A percentile compares a stretch with the other conserved stretches of the same genome.
These are phyloP conservation scores for Sphaerostilbella broomeana DNA, from an alignment of 2,329 filamentous ascomycete species.

Conservation along the genomic window DNA sequence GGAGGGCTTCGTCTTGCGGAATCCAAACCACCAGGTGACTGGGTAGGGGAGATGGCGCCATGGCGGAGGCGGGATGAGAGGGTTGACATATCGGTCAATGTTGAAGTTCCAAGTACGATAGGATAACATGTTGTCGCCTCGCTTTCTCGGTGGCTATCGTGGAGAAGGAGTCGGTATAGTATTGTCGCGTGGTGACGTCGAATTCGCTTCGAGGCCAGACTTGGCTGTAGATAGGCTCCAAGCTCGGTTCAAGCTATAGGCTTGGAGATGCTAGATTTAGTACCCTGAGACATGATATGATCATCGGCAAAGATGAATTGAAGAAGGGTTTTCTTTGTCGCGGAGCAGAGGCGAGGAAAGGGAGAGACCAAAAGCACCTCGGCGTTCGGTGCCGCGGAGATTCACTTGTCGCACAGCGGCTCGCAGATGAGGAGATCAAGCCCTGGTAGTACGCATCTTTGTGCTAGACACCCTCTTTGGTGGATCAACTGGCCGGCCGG, in stretches of 20 bases:
- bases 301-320: too few relatives aligned
- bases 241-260: too few relatives aligned
- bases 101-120: constrained; percentile 52
- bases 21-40: constrained; percentile 62
- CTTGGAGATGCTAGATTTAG: too few relatives aligned
- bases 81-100: constrained; percentile 71
- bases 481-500: too few relatives aligned
- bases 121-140: constrained; percentile 11
- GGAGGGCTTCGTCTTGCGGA: constrained; percentile 38
- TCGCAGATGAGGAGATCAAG: constrained; percentile 1
- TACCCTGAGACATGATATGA: neutral
- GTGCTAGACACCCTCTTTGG: too few relatives aligned
- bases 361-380: neutral
- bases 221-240: too few relatives aligned
- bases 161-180: neutral
- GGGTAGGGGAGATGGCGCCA: constrained; percentile 57
- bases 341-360: neutral
- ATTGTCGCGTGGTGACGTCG: neutral
- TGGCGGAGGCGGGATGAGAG: constrained; percentile 58
- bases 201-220: too few relatives aligned
- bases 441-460: neutral
- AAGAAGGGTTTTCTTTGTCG: too few relatives aligned
- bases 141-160: neutral
- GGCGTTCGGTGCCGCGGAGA: constrained; percentile 22
- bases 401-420: constrained; percentile 14